phyloP scores from a whole-genome alignment of 164 flowering plant genomes.

The Cinnamomum micranthum region DNA sequence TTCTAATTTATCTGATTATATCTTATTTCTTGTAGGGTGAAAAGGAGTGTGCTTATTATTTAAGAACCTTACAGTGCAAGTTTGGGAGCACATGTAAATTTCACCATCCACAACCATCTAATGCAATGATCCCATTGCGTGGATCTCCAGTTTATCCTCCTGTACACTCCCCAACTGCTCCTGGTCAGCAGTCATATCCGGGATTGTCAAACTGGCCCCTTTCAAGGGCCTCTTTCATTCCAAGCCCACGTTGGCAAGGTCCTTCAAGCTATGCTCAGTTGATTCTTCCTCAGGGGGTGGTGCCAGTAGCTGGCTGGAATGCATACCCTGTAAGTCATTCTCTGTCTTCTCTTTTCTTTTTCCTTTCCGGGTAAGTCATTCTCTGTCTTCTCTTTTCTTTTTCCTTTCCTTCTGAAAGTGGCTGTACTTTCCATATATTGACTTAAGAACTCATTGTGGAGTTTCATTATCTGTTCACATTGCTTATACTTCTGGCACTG shows the following conservation, averaged over 20 bases:
- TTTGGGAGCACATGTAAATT: conserved; percentile 92
- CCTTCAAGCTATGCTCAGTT: conserved; percentile 83
- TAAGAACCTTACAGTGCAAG: conserved; percentile 94
- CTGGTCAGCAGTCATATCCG: conserved; percentile 71
- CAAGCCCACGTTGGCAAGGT: conserved; percentile 91
- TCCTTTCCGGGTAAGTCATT: conserved; percentile 42
- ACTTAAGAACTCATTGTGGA: not conserved
- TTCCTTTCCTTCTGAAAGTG: not conserved
- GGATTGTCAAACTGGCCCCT: conserved; percentile 66
- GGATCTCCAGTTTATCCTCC: conserved; percentile 82
- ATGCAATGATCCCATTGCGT: conserved; percentile 65
- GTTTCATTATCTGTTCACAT: not conserved
- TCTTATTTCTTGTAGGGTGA: conserved; percentile 56
- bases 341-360: not conserved
- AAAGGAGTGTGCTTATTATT: conserved; percentile 83
- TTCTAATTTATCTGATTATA: not conserved
- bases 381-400: not conserved
- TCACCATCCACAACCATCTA: conserved; percentile 94
- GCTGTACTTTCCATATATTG: not conserved
- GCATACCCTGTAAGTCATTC: conserved; percentile 58
- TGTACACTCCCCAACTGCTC: conserved; percentile 67
- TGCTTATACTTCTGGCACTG: not conserved
- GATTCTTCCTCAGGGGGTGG: conserved; percentile 82
- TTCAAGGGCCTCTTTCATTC: conserved; percentile 76
- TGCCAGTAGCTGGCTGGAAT: conserved; percentile 87